These are phyloP conservation scores for Rubus parviflorus DNA, from an alignment of 306 rosid species.

Conservation along the genomic window DNA sequence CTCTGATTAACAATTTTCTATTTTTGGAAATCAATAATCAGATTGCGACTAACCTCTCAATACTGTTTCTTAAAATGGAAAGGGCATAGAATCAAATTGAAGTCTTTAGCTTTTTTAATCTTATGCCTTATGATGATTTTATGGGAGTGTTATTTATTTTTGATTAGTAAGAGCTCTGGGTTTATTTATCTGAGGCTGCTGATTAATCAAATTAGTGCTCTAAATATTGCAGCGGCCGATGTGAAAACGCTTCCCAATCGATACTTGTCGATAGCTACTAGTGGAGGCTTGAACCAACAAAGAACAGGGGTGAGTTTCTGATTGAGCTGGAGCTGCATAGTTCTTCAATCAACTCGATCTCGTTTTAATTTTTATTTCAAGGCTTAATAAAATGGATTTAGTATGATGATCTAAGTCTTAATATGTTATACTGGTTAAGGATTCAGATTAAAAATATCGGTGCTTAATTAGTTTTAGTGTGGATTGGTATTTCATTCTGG, in stretches of 20 bases:
- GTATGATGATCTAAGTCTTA: neutral
- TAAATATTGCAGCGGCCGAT: conserved; percentile 49
- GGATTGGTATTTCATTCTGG: neutral
- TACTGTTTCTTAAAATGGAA: neutral
- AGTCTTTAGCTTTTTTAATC: neutral
- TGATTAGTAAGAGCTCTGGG: neutral
- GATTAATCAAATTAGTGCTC: neutral
- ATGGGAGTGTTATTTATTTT: no score
- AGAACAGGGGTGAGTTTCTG: conserved; percentile 80
- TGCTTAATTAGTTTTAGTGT: neutral
- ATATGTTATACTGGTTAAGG: no score
- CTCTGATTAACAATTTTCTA: neutral
- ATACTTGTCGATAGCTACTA: conserved; percentile 69
- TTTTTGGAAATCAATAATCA: neutral
- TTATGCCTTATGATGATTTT: neutral
- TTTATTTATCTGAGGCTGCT: neutral
- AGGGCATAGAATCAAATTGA: neutral
- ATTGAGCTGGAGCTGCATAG: neutral
- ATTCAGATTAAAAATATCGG: no score
- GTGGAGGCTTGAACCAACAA: conserved; percentile 96
- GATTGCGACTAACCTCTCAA: neutral
- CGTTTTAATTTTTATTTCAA: neutral
- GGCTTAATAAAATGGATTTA: neutral
- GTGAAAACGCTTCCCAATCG: conserved; percentile 64
- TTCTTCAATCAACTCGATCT: neutral